Conservation (phyloP, 345 rosid genomes). For the Euphorbia lathyris region DNA sequence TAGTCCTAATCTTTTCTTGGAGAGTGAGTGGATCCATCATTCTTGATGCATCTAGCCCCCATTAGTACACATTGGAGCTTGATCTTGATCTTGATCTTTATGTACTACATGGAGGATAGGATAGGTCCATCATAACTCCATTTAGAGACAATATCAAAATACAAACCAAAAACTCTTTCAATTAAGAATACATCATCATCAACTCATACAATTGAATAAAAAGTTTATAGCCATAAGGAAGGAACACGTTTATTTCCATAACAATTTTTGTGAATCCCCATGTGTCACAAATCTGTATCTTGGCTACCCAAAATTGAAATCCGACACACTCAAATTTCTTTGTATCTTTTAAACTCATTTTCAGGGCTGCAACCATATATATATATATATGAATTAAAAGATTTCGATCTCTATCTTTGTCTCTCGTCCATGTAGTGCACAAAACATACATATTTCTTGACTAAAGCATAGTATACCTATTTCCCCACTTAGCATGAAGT, state of each 20-base stretch:
- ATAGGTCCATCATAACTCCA: slow-evolving; percentile 5
- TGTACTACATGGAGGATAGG: slow-evolving; percentile 10
- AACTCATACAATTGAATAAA: no score
- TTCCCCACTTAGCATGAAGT: slow-evolving; percentile 92
- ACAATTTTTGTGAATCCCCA: slow-evolving; percentile 28
- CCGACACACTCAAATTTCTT: slow-evolving; percentile 12
- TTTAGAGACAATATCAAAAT: background rate
- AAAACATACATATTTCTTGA: no score
- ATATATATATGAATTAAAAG: no score
- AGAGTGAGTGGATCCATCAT: slow-evolving; percentile 12
- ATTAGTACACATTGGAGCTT: background rate
- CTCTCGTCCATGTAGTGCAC: no score
- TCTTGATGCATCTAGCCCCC: slow-evolving; percentile 8
- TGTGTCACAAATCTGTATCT: slow-evolving; percentile 30
- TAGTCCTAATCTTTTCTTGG: background rate
- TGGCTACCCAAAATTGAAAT: slow-evolving; percentile 21
- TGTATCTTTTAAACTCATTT: background rate
- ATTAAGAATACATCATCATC: slow-evolving; percentile 6
- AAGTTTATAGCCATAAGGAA: no score
- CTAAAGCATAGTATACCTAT: slow-evolving; percentile 42
- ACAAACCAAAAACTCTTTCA: slow-evolving; percentile 2
- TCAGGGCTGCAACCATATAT: no score
- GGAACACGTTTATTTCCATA: slow-evolving; percentile 2
- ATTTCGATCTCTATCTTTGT: no score
- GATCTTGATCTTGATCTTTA: background rate